Evolutionary conservation across 2,329 filamentous ascomycete species (phyloP), one percentile per base, ranked within the genome.

Genomic region (Coniochaeta prunicola): DNA sequence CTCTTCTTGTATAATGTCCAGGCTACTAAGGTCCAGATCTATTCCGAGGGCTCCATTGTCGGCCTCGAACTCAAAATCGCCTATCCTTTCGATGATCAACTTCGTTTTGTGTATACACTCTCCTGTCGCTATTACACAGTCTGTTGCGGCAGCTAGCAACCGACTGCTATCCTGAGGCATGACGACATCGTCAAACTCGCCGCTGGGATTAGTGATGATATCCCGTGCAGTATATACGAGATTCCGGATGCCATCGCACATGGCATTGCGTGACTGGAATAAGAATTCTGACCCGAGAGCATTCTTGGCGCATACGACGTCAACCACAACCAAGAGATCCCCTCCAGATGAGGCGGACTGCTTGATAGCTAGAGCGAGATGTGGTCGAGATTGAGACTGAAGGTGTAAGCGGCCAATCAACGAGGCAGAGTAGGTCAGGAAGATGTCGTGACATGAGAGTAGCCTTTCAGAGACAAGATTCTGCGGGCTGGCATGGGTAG

Each of bases 401-500:
- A 97, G 80, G 72, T 97, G 91, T 59, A 97, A 81, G 38, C 85
- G 81, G 17, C 94, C 94, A 70, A 97, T 93, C 71, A 97, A 96
- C 4, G 91, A 96, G 56, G 91, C 93, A 57, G 99, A 84, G 68
- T 92, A 89, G 7, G 92, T 94, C 57, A 99, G 77, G 68, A 97
- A 96, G 8, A 84, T 85, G 74, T 97, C 92, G 74, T 97, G 92
- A 56, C 87, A 89, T 56, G 83, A 79, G 67, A 86, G 89, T 55
- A 97, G 82, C 65, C 87, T 87, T 71, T 92, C 89, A 2, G 92
- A 96, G 34, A 94, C 90, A 60, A 97, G 80, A 66, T 90, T 89
- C 61, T 86, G 83, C 62, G 86, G 84, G 62, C 82, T 81, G 34
- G 81, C 81, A 36, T 81, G 76, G 42, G 84, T 80, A 50, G 87